Evolutionary conservation across 2,329 filamentous ascomycete genomes (phyloP), one percentile per base, ranked within the genome.

Genomic region (Ascochyta koolunga): DNA sequence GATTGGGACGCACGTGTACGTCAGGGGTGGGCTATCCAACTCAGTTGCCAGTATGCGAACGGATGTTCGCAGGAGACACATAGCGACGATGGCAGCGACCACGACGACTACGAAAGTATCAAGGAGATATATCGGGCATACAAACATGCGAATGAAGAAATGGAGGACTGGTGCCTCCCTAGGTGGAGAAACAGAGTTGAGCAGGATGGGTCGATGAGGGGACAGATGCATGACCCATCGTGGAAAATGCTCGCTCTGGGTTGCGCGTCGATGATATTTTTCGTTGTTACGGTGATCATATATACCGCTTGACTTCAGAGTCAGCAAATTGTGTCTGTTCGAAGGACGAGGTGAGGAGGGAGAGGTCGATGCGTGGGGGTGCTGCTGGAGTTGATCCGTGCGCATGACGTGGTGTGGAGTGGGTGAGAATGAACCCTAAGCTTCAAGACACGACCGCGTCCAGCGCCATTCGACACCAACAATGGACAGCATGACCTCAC

Each of bases 401-500:
- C 44, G 19, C 29, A 53, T 54, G 31, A 38, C 44, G 51, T 54
- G 35, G 10, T 11, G 10, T 13, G 25, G 25, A 10, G 25, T 27
- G 10, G 3, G 19, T 38, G 35, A 40, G 32, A n/a, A 13, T 31
- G 39, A 35, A 39, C 32, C 38, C 27, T 44, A 22, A 39, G 43
- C 38, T 43, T 31, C 45, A 40, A 53, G 44, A 54, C 50, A 54
- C 39, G 27, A 44, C 48, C 39, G 38, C 25, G 21, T 45, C 37
- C 45, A 46, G 40, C 36, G 37, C 27, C 6, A 44, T 22, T 39
- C 39, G 4, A 31, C 21, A 38, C 38, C 15, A 1, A 56, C 37
- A 32, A 63, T 64, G 61, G 44, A 50, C 50, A 60, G 67, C 13
- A 74, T 74, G 68, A 56, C 68, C 32, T 62, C 60, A 39, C 61